Conservation (phyloP, 306 rosid species). For the Cicer pinnatifidum region DNA sequence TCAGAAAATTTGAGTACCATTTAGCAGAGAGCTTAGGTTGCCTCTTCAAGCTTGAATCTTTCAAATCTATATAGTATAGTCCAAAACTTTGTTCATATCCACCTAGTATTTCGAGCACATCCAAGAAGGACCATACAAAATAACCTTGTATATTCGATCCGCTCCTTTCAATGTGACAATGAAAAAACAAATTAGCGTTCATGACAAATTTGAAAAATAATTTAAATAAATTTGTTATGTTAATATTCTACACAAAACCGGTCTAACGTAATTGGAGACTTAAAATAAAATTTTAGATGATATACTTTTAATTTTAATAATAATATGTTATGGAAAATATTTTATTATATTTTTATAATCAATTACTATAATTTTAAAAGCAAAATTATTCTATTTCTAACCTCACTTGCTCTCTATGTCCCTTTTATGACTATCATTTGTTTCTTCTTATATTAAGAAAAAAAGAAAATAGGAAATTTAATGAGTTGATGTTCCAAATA, state of each 20-base stretch:
- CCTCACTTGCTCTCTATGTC: too few relatives aligned
- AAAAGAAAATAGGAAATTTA: too few relatives aligned
- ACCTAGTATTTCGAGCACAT: conserved; percentile 52
- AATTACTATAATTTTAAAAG: too few relatives aligned
- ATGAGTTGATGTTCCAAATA: too few relatives aligned
- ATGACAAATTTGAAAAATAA: neutral
- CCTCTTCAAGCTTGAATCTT: conserved; percentile 60
- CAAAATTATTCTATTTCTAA: too few relatives aligned
- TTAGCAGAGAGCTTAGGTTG: conserved; percentile 61
- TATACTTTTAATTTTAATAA: too few relatives aligned
- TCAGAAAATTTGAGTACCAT: conserved; percentile 69
- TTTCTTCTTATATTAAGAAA: too few relatives aligned
- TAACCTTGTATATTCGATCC: conserved; percentile 69
- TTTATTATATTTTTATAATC: too few relatives aligned
- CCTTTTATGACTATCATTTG: too few relatives aligned
- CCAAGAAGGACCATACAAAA: conserved; percentile 71
- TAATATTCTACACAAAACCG: neutral
- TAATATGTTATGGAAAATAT: too few relatives aligned
- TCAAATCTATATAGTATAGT: conserved; percentile 51
- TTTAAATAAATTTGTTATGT: neutral
- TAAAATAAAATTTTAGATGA: too few relatives aligned
- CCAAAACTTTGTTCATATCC: conserved; percentile 59
- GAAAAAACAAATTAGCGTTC: neutral
- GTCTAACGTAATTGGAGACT: too few relatives aligned
- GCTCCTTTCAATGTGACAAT: conserved; percentile 44